phyloP scores from a whole-genome alignment of 768 basidiomycete species.

The Cubamyces sp. region DNA sequence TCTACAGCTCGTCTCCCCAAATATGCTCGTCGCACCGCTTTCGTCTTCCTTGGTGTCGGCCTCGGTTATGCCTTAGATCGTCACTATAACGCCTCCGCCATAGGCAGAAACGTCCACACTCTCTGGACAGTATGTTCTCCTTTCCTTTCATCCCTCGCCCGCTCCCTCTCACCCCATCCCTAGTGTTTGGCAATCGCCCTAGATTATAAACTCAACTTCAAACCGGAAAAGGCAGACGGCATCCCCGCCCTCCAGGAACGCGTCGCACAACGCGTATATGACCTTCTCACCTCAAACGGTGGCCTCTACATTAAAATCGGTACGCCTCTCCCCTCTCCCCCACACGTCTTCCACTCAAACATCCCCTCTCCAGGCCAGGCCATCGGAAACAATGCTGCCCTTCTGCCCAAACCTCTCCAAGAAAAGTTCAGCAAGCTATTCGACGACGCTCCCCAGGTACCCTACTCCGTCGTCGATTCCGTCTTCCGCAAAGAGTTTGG shows the following conservation, averaged over 20 bases:
- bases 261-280: constrained; percentile 76
- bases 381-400: constrained; percentile 82
- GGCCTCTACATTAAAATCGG: constrained; percentile 88
- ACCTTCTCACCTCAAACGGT: constrained; percentile 80
- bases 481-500: constrained; percentile 77
- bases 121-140: constrained; percentile 48
- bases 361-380: constrained; percentile 56
- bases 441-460: constrained; percentile 86
- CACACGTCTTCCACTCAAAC: constrained; percentile 19
- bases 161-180: neutral
- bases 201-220: constrained; percentile 91
- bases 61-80: constrained; percentile 44
- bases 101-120: constrained; percentile 51
- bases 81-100: constrained; percentile 53
- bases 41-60: constrained; percentile 34
- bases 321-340: constrained; percentile 28
- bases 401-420: constrained; percentile 84
- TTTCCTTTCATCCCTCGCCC: neutral
- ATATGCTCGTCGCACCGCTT: constrained; percentile 31
- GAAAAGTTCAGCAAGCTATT: constrained; percentile 82
- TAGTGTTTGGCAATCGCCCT: constrained; percentile 72
- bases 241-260: constrained; percentile 86
- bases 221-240: constrained; percentile 63
- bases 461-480: constrained; percentile 65
- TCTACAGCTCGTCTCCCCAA: constrained; percentile 20